A percentile compares a stretch with the other conserved stretches of the same genome.
These are phyloP conservation scores for Globisporangium irregulare DNA, from an alignment of 352 stramenopile genomes.

Conservation along the genomic window DNA sequence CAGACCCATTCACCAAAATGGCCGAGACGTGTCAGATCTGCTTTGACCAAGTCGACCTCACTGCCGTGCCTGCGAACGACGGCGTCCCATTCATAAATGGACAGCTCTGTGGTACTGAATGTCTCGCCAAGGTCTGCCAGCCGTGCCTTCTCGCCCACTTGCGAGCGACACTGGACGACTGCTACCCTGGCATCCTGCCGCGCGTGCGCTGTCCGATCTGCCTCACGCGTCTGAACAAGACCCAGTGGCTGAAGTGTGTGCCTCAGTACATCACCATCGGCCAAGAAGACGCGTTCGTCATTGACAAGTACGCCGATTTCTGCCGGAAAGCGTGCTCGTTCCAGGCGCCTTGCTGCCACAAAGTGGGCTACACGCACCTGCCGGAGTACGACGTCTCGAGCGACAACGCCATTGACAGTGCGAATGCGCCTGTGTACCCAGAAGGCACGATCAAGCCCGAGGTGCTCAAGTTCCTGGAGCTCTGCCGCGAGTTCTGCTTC, in stretches of 20 bases:
- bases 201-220: conserved; percentile 45
- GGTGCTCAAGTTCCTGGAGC: background rate
- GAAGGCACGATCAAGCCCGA: too few relatives aligned
- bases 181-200: conserved; percentile 37
- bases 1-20: background rate
- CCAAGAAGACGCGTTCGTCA: too few relatives aligned
- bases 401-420: background rate
- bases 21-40: conserved; percentile 38
- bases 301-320: conserved; percentile 11
- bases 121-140: conserved; percentile 29
- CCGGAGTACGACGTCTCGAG: conserved; percentile 1
- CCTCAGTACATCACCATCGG: too few relatives aligned
- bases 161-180: background rate
- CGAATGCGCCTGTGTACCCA: background rate
- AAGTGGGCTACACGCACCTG: conserved; percentile 28
- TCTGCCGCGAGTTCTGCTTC: conserved; percentile 15
- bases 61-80: background rate
- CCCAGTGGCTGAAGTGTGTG: conserved; percentile 15
- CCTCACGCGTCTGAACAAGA: conserved; percentile 27
- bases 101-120: conserved; percentile 29
- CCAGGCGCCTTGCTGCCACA: conserved; percentile 27
- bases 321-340: conserved; percentile 27
- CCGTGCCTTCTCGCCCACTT: conserved; percentile 15
- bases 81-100: background rate
- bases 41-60: conserved; percentile 18